Base-by-base conservation (phyloP, 805 yeast genomes). In the Saccharomycopsis amapae region DNA sequence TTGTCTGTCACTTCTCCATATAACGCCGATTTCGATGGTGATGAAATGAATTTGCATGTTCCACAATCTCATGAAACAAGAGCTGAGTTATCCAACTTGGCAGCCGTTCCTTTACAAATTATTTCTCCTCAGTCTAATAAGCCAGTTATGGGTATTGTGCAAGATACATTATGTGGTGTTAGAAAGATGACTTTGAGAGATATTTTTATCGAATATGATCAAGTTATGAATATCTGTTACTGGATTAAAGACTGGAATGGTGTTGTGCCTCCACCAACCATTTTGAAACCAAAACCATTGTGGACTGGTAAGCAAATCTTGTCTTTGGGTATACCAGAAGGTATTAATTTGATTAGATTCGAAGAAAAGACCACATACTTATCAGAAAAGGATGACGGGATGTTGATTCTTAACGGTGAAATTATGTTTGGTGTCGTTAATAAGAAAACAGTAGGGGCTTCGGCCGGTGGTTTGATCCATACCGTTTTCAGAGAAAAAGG, bases 221-320 rank as follows among this genome's bases (percentile, higher is more conserved):
- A 88, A 68, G 96, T 90, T 46, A 85, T 93, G 90, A 93, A 93
- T 61, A 84, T 94, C 70, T 73, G 89, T 56, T 93, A 84, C 65
- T 94, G 98, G 98, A 87, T 94, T 55, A 97, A 97, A 18, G 81
- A 82, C 53, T 93, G 99, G 99, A 96, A 93, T 69, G 99, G 99
- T 56, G 84, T 85, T 35, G 85, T 93, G 54, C 98, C 98, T 7
- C 86, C 82, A 23, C 99, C 99, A 40, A 95, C 96, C 3, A 80
- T 93, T 44, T 57, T 86, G 48, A 90, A 88, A 60, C 99, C 99
- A 46, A 86, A 84, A 64, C 97, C 97, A 19, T 65, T 93, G 56
- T 93, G 99, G 99, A 74, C 95, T 1, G 99, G 99, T 65, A 93
- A 93, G 63, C 99, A 93, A 66, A 72, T 93, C 65, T 64, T 87